These are phyloP conservation scores for Phyllosticta capitalensis DNA, from an alignment of 2,329 filamentous ascomycete species.

Conservation along the genomic window DNA sequence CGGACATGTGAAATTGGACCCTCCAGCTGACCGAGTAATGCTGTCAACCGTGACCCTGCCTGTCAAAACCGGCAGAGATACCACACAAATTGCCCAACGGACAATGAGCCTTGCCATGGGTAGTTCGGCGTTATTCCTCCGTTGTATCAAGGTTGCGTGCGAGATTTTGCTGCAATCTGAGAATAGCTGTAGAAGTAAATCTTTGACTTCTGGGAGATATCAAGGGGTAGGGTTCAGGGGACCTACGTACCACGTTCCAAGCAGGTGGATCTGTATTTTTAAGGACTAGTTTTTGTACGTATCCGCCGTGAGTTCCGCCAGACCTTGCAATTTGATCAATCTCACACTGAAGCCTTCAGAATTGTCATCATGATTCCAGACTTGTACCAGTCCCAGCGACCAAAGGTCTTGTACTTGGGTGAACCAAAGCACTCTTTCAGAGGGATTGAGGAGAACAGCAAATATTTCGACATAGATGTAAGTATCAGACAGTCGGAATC, in stretches of 20 bases:
- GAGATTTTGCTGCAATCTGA: background rate
- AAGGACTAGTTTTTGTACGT: background rate
- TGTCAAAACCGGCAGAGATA: background rate
- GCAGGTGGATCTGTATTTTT: background rate
- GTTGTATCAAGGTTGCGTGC: background rate
- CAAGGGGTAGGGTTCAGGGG: background rate
- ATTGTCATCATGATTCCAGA: background rate
- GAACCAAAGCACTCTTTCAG: background rate
- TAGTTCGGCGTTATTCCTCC: background rate
- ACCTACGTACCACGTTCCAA: too few relatives aligned
- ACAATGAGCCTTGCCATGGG: background rate
- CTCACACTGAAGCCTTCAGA: background rate
- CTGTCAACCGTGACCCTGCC: background rate
- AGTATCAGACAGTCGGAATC: background rate
- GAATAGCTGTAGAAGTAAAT: background rate
- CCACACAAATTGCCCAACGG: background rate
- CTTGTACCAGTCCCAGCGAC: background rate
- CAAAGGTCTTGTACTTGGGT: slow-evolving; percentile 3
- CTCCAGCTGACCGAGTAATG: background rate
- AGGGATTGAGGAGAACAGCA: background rate
- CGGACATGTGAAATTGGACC: background rate
- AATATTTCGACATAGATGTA: slow-evolving; percentile 1
- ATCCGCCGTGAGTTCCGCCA: background rate
- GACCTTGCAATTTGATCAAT: background rate
- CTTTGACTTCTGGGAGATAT: background rate